Evolutionary conservation across 192 early-diverging fungal species (phyloP).

Genomic region (Spinellus fusiger): DNA sequence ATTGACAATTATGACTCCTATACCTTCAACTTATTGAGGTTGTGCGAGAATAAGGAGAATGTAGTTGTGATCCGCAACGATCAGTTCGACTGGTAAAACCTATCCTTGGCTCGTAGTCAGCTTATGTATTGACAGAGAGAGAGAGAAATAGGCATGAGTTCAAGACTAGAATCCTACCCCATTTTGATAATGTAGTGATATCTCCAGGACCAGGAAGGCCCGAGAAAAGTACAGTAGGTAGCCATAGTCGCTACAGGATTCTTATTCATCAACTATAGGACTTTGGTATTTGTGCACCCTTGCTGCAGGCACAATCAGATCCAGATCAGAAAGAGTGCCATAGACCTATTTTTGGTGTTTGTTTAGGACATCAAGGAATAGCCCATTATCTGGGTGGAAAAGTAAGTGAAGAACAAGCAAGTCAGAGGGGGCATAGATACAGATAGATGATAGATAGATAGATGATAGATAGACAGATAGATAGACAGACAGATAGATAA

Average conservation of each 20-base stretch:
- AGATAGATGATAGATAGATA: too few species aligned
- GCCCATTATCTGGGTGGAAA: constrained; percentile 59
- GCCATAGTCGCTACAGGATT: background rate
- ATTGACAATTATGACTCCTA: constrained; percentile 99
- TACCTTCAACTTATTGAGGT: constrained; percentile 90
- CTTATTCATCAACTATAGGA: constrained; percentile 50
- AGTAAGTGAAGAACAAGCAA: constrained; percentile 22
- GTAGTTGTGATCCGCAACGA: constrained; percentile 89
- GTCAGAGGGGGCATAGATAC: too few species aligned
- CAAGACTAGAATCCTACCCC: constrained; percentile 57
- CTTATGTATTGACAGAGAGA: background rate
- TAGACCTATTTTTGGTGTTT: constrained; percentile 84
- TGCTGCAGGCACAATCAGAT: constrained; percentile 40
- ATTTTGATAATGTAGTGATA: constrained; percentile 85
- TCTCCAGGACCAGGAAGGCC: constrained; percentile 94
- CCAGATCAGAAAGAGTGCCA: constrained; percentile 20
- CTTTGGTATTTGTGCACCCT: constrained; percentile 67
- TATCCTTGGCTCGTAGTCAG: background rate
- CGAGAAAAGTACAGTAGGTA: constrained; percentile 42
- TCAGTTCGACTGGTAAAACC: constrained; percentile 74
- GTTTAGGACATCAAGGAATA: constrained; percentile 92
- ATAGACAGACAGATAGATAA: too few species aligned
- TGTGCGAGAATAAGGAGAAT: constrained; percentile 43
- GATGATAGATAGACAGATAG: too few species aligned
- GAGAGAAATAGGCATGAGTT: constrained; percentile 51